Base-by-base conservation (phyloP, 2,329 filamentous ascomycete species). In the Periglandula ipomoeae region DNA sequence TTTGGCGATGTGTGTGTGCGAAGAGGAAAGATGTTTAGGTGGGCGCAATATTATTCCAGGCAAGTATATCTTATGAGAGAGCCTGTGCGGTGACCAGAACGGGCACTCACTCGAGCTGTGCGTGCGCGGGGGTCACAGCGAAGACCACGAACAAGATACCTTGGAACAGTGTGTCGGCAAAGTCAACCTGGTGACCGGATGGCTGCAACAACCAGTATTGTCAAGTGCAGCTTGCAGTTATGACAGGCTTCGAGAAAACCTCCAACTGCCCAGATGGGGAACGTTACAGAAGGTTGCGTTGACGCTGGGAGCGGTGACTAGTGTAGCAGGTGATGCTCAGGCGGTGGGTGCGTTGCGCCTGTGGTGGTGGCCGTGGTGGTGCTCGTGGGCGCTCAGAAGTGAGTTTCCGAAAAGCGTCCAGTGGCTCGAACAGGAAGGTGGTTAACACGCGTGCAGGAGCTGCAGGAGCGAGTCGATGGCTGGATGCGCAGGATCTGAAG, bases 371-470 rank as follows among this genome's bases (percentile, higher is more conserved):
- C 30, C 7, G 27, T 37, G 37, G n/a, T 51, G 35, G 26, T 52
- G 35, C n/a, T 35, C 3, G 30, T 39, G 40, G 17, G 34, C 34
- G 27, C 19, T 32, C 23, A 17, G 10, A 39, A 34, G 34, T 22
- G 32, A 39, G 15, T 35, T 32, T n/a, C 26, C 15, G 44, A 43
- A 39, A n/a, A n/a, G 51, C 22, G 32, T 17, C 51, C 24, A 46
- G 13, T 41, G 32, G 46, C 52, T 49, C 10, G 49, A 53, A 48
- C n/a, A 26, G 54, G 54, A 53, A 56, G 54, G 54, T 55, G 51
- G 11, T 30, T 22, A 13, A 15, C 4, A 20, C 30, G 42, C 30
- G n/a, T 15, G 43, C 43, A 24, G 43, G 11, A 37, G 26, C 1
- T 17, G 27, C 27, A 35, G 42, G 19, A n/a, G 27, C 20, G 22